These are phyloP conservation scores for Cystobasidium slooffiae DNA, from an alignment of 1,284 basidiomycete genomes.

Conservation along the genomic window DNA sequence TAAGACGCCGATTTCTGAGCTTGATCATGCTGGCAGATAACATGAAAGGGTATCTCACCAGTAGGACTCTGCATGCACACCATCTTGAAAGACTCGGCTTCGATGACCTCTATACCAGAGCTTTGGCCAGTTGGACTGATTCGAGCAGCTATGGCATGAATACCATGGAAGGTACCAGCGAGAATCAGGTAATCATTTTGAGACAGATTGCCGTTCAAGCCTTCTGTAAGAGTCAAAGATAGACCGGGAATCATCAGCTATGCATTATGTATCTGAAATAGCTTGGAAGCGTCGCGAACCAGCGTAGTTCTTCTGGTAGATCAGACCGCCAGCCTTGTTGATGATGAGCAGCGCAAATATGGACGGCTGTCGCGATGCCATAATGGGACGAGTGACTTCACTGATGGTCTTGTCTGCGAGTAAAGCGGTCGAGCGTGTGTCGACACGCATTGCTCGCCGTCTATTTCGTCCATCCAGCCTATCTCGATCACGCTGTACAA, in stretches of 20 bases:
- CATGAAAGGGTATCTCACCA: slow-evolving; percentile 63
- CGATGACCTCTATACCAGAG: slow-evolving; percentile 89
- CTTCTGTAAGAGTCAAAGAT: slow-evolving; percentile 63
- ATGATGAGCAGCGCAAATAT: slow-evolving; percentile 90
- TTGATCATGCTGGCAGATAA: neutral
- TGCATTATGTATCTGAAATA: neutral
- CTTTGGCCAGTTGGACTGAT: slow-evolving; percentile 79
- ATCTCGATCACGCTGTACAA: no score
- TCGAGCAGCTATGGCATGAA: slow-evolving; percentile 94
- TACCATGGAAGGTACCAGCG: slow-evolving; percentile 95
- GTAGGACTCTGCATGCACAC: slow-evolving; percentile 88
- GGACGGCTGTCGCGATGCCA: slow-evolving; percentile 62
- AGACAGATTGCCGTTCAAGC: slow-evolving; percentile 73
- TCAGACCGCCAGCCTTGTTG: slow-evolving; percentile 96
- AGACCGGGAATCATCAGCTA: neutral
- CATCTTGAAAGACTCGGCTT: slow-evolving; percentile 91
- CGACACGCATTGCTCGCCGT: no score
- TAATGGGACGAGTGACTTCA: neutral
- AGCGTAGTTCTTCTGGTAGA: slow-evolving; percentile 89
- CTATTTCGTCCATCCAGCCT: no score
- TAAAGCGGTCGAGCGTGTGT: neutral
- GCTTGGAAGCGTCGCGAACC: slow-evolving; percentile 61
- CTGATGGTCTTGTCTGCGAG: neutral
- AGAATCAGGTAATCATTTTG: slow-evolving; percentile 98
- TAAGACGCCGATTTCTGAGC: neutral